Conservation (phyloP, 176 grass and related monocot genomes). For the Elaeis guineensis region DNA sequence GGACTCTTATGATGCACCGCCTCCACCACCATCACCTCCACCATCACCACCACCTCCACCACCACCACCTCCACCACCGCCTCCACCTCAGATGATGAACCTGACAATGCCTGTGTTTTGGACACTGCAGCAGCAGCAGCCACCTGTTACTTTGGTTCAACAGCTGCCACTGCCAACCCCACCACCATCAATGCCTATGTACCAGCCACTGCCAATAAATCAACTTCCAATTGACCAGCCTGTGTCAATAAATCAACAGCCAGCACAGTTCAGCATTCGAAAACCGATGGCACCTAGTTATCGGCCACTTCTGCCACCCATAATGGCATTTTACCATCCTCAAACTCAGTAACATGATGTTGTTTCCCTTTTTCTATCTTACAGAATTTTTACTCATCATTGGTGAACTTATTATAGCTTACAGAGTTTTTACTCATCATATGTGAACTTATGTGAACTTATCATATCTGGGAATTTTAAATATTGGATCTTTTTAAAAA, state of each 20-base stretch:
- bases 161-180: slow-evolving; percentile 14
- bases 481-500: too few species aligned
- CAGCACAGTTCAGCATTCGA: slow-evolving; percentile 48
- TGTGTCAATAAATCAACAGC: slow-evolving; percentile 42
- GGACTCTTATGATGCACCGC: slow-evolving; percentile 38
- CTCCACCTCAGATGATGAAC: slow-evolving; percentile 42
- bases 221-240: slow-evolving; percentile 7
- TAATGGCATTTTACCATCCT: slow-evolving; percentile 64
- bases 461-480: too few species aligned
- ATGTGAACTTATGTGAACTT: too few species aligned
- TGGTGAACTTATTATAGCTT: too few species aligned
- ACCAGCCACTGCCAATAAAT: slow-evolving; percentile 16
- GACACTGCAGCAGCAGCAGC: background rate
- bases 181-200: slow-evolving; percentile 19
- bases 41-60: too few species aligned
- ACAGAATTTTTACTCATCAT: too few species aligned
- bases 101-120: slow-evolving; percentile 31
- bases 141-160: slow-evolving; percentile 9
- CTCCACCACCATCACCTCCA: background rate
- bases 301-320: slow-evolving; percentile 60
- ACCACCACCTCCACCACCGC: background rate
- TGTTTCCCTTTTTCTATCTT: too few species aligned
- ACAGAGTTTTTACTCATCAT: too few species aligned
- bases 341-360: too few species aligned
- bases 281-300: slow-evolving; percentile 39